Percentiles rank a stretch among this genome's conserved stretches.
Evolutionary conservation across 2,329 filamentous ascomycete genomes (phyloP).

Genomic region (Scortechinia acanthostroma): DNA sequence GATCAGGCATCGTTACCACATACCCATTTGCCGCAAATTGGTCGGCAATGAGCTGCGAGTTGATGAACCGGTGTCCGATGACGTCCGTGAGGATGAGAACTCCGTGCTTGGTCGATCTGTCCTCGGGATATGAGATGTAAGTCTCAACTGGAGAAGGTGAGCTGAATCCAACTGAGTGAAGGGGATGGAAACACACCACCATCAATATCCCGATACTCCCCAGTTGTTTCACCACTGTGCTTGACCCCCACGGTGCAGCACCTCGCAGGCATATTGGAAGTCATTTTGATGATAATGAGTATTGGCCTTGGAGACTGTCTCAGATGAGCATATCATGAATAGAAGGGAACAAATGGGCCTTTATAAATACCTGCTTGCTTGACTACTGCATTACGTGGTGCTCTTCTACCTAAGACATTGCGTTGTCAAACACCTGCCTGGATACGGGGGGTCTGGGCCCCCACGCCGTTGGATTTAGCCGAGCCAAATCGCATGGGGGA

Average conservation of each 20-base stretch:
- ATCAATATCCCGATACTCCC: neutral
- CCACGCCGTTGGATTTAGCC: too few species aligned
- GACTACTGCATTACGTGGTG: too few species aligned
- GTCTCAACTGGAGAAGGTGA: neutral
- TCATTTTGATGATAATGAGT: neutral
- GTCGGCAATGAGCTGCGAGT: constrained; percentile 39
- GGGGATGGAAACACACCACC: neutral
- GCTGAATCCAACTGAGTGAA: neutral
- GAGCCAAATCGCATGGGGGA: too few species aligned
- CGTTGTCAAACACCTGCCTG: too few species aligned
- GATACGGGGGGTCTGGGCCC: too few species aligned
- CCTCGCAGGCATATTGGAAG: neutral
- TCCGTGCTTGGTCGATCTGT: neutral
- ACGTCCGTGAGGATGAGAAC: neutral
- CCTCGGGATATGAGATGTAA: neutral
- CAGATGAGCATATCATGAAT: too few species aligned
- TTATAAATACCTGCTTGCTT: too few species aligned
- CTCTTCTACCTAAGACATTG: too few species aligned
- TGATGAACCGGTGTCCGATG: neutral
- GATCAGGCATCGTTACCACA: constrained; percentile 56
- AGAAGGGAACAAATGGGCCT: too few species aligned
- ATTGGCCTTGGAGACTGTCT: too few species aligned
- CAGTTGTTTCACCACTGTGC: neutral
- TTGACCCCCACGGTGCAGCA: neutral
- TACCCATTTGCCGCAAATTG: constrained; percentile 62